Conservation (phyloP, 495 filamentous ascomycete species). For the Tuber brumale region DNA sequence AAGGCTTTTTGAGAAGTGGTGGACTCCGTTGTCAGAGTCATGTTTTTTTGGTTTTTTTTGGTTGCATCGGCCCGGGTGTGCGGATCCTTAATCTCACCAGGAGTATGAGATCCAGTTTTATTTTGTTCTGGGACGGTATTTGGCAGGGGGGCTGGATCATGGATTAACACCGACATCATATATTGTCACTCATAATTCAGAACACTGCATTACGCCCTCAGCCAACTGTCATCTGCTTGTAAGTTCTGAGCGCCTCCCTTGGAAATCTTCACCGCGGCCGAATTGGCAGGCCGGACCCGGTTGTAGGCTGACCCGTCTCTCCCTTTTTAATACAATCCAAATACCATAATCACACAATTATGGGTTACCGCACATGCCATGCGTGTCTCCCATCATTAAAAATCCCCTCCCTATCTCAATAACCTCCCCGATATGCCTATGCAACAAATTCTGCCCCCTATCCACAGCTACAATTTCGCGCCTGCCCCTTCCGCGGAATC, state of each 20-base stretch:
- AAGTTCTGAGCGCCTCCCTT: background rate
- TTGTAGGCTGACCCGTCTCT: background rate
- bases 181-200: background rate
- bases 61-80: too few relatives aligned
- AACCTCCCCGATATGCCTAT: background rate
- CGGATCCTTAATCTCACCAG: too few relatives aligned
- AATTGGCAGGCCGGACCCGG: background rate
- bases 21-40: too few relatives aligned
- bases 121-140: background rate
- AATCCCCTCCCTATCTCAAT: background rate
- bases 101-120: background rate
- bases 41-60: too few relatives aligned
- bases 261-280: background rate
- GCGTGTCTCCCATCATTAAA: background rate
- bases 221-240: background rate
- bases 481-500: background rate
- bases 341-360: background rate
- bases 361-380: background rate
- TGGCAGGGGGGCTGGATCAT: background rate
- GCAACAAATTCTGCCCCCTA: background rate
- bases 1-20: too few relatives aligned
- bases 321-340: background rate
- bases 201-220: background rate
- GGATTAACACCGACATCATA: background rate
- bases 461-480: background rate